A percentile compares a stretch with the other conserved stretches of the same genome.
phyloP scores from a whole-genome alignment of 805 yeast species.

The Tetrapisispora nanseiensis region DNA sequence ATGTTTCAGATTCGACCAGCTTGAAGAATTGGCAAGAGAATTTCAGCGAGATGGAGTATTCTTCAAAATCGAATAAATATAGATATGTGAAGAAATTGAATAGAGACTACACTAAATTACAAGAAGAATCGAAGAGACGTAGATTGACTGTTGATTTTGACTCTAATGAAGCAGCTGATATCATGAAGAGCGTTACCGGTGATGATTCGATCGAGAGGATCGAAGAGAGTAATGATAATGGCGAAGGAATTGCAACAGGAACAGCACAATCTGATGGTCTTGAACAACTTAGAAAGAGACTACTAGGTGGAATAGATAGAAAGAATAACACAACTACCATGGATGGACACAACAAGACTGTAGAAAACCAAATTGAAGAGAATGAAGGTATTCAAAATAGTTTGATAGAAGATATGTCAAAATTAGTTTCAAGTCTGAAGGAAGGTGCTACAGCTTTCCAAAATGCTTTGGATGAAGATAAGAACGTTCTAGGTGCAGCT shows the following conservation, averaged over 20 bases:
- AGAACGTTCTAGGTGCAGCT: slow-evolving; percentile 32
- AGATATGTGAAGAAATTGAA: slow-evolving; percentile 5
- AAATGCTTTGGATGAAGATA: slow-evolving; percentile 31
- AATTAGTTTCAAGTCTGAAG: slow-evolving; percentile 30
- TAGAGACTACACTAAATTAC: slow-evolving; percentile 11
- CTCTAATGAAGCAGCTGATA: slow-evolving; percentile 5
- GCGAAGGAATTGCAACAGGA: neutral
- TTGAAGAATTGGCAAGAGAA: slow-evolving; percentile 7
- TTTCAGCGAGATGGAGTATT: slow-evolving; percentile 9
- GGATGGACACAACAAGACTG: slow-evolving; percentile 7
- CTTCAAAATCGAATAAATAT: slow-evolving; percentile 6
- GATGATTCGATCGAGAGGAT: slow-evolving; percentile 8
- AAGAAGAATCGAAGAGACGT: slow-evolving; percentile 12
- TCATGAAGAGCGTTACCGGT: neutral
- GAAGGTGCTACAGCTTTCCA: slow-evolving; percentile 35
- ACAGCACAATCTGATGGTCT: slow-evolving; percentile 23
- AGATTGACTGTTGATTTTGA: slow-evolving; percentile 28
- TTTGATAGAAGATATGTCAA: slow-evolving; percentile 31
- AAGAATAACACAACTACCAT: slow-evolving; percentile 1
- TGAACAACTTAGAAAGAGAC: slow-evolving; percentile 26
- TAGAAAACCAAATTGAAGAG: slow-evolving; percentile 30
- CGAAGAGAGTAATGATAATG: neutral
- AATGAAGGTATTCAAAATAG: slow-evolving; percentile 33
- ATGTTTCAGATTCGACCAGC: neutral
- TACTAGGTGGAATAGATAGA: slow-evolving; percentile 17